These are phyloP conservation scores for Eucalyptus marginata DNA, from an alignment of 345 rosid genomes.

Conservation along the genomic window DNA sequence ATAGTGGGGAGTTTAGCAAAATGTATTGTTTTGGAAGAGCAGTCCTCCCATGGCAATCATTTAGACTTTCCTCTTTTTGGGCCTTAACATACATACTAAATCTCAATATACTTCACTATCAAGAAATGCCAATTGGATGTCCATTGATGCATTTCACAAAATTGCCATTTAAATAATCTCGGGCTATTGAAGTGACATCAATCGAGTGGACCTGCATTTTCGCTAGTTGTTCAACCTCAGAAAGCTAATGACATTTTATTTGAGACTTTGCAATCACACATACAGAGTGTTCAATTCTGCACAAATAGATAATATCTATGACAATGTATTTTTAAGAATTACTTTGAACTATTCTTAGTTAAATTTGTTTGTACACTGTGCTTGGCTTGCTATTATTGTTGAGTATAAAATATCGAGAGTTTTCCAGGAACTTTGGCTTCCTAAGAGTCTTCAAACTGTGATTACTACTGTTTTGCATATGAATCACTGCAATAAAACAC, in stretches of 20 bases:
- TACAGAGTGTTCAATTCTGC: neutral
- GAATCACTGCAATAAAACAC: neutral
- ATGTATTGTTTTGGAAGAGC: neutral
- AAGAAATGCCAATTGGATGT: neutral
- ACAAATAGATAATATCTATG: neutral
- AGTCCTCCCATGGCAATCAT: neutral
- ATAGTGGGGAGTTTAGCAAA: neutral
- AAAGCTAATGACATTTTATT: neutral
- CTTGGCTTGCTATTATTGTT: neutral
- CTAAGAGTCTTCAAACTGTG: neutral
- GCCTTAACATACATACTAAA: neutral
- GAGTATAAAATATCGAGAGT: neutral
- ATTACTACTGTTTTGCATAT: neutral
- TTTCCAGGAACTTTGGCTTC: neutral
- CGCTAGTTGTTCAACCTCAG: neutral
- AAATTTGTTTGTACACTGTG: neutral
- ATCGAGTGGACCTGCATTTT: neutral
- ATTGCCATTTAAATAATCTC: neutral
- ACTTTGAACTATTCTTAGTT: neutral
- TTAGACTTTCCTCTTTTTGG: neutral
- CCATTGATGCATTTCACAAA: neutral
- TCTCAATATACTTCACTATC: neutral
- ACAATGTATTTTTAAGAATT: neutral
- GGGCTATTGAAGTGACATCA: neutral
- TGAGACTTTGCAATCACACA: neutral